Evolutionary conservation across 257 asterid genomes (phyloP).

Genomic region (Forsythia suspensa): DNA sequence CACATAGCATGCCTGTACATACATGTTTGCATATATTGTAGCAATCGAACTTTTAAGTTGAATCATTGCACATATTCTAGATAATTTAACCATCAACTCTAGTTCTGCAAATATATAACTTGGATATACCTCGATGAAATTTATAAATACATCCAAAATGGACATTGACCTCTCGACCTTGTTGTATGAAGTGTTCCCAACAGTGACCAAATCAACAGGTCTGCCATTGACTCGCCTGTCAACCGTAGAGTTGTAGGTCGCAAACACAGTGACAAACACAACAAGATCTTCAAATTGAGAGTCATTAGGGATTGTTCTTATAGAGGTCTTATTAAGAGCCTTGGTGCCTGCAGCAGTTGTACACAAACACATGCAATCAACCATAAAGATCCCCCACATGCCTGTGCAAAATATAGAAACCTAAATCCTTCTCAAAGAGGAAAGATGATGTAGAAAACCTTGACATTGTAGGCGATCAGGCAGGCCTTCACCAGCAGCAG

Average conservation of each 20-base stretch:
- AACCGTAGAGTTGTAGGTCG: conserved; percentile 59
- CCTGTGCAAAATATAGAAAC: not conserved
- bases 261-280: conserved; percentile 73
- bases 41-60: not conserved
- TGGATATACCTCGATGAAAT: conserved; percentile 80
- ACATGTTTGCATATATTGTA: not conserved
- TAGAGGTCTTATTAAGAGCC: conserved; percentile 67
- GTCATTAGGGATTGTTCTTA: conserved; percentile 19
- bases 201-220: conserved; percentile 54
- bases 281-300: conserved; percentile 42
- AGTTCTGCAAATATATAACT: not conserved
- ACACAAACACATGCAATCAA: not conserved
- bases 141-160: conserved; percentile 67
- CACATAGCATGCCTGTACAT: not conserved
- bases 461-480: conserved; percentile 82
- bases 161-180: conserved; percentile 88
- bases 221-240: conserved; percentile 34
- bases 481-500: conserved; percentile 88
- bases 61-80: not conserved
- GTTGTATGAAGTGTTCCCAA: conserved; percentile 69
- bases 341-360: conserved; percentile 46
- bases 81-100: not conserved
- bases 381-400: not conserved
- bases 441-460: conserved; percentile 43
- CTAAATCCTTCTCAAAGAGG: not conserved